These are phyloP conservation scores for Crithidia thermophila DNA, from an alignment of 208 protist genomes.

Conservation along the genomic window DNA sequence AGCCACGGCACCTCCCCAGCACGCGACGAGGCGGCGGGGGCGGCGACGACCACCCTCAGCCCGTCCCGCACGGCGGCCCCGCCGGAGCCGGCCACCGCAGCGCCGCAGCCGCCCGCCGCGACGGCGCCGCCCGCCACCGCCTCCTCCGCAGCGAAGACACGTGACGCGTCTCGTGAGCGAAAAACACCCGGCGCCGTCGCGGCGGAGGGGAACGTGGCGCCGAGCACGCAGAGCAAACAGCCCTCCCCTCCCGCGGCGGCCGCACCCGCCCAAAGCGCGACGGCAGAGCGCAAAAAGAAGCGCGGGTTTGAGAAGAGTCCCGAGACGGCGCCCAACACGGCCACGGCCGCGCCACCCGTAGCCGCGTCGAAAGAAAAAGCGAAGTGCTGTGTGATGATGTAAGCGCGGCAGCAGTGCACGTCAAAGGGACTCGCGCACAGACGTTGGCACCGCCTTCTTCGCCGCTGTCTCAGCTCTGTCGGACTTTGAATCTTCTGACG, in stretches of 20 bases:
- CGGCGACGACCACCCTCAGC: not conserved
- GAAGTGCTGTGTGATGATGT: conserved; percentile 41
- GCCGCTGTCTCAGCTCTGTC: too few species aligned
- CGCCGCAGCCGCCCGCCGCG: too few species aligned
- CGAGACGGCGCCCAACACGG: not conserved
- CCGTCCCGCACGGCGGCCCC: not conserved
- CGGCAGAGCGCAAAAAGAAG: not conserved
- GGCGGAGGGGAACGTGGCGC: too few species aligned
- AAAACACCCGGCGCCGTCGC: not conserved
- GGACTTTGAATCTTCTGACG: too few species aligned
- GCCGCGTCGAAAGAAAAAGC: not conserved
- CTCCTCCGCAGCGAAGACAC: too few species aligned
- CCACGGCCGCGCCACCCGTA: not conserved
- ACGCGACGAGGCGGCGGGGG: not conserved
- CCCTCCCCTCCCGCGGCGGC: not conserved
- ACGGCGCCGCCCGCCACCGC: too few species aligned
- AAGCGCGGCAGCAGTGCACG: not conserved
- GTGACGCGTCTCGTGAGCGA: not conserved
- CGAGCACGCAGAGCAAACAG: too few species aligned
- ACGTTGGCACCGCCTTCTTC: too few species aligned
- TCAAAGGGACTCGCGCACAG: too few species aligned
- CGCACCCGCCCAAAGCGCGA: not conserved
- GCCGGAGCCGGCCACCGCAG: not conserved
- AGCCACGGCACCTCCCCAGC: not conserved
- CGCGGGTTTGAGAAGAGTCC: not conserved